Evolutionary conservation across 352 stramenopile genomes (phyloP).

Genomic region (Saprolegnia diclina): DNA sequence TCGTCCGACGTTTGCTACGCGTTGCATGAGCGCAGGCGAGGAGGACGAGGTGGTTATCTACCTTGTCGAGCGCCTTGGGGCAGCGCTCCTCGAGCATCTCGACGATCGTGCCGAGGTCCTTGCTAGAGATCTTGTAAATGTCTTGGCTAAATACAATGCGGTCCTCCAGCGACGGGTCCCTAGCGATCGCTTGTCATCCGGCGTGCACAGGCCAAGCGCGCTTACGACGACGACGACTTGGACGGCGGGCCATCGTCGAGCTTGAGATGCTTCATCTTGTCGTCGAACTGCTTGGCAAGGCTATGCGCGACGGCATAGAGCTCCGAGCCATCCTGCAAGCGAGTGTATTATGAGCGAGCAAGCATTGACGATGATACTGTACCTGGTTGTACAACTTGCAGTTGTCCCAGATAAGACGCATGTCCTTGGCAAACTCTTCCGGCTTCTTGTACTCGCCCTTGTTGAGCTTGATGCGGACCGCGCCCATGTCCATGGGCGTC

Average conservation of each 20-base stretch:
- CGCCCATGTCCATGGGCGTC: constrained; percentile 87
- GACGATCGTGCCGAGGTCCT: constrained; percentile 71
- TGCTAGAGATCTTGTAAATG: constrained; percentile 79
- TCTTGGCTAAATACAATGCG: constrained; percentile 85
- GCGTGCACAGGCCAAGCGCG: constrained; percentile 38
- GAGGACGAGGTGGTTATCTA: constrained; percentile 23
- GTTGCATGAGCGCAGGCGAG: too few relatives aligned
- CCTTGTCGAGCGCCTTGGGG: constrained; percentile 78
- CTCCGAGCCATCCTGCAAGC: constrained; percentile 70
- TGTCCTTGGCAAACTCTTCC: constrained; percentile 60
- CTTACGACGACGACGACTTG: constrained; percentile 38
- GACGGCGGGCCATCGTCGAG: constrained; percentile 53
- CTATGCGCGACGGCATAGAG: constrained; percentile 79
- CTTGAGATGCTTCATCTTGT: constrained; percentile 77
- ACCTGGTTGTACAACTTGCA: constrained; percentile 36
- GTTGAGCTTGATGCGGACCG: constrained; percentile 74
- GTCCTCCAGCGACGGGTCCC: constrained; percentile 67
- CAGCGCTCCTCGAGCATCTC: constrained; percentile 80
- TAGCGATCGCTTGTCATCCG: constrained; percentile 30
- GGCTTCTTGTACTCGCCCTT: constrained; percentile 62
- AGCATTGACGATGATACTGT: not conserved
- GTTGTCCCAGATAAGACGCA: constrained; percentile 84
- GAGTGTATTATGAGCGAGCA: not conserved
- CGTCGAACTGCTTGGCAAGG: constrained; percentile 84
- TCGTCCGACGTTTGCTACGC: constrained; percentile 74